Evolutionary conservation across 2,329 filamentous ascomycete genomes (phyloP).

Genomic region (Sporothrix protearum): DNA sequence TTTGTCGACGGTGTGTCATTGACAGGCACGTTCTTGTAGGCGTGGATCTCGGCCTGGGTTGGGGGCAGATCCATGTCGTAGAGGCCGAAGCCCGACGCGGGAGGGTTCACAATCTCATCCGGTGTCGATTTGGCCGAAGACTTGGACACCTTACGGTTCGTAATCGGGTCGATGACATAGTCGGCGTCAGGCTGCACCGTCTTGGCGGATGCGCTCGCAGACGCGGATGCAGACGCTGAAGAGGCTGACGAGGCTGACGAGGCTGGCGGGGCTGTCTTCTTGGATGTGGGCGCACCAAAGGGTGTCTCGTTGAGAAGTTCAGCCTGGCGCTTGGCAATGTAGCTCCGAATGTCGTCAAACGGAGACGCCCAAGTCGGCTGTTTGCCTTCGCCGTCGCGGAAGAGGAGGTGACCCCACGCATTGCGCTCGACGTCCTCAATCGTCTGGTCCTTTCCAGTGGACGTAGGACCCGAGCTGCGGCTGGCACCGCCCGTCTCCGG

Average conservation of each 20-base stretch:
- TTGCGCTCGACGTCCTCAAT: conserved; percentile 46
- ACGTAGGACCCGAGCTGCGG: conserved; percentile 28
- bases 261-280: not conserved
- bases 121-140: conserved; percentile 28
- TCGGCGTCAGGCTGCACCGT: conserved; percentile 30
- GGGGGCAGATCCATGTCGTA: conserved; percentile 22
- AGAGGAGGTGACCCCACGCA: conserved; percentile 45
- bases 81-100: conserved; percentile 22
- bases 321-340: conserved; percentile 31
- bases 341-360: conserved; percentile 37
- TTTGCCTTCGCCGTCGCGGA: conserved; percentile 31
- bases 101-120: conserved; percentile 29
- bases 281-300: not conserved
- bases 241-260: conserved; percentile 1
- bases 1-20: conserved; percentile 11
- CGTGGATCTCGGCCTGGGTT: conserved; percentile 35
- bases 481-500: conserved; percentile 25
- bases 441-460: conserved; percentile 39
- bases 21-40: conserved; percentile 32
- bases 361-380: conserved; percentile 36
- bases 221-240: not conserved
- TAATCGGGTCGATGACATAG: conserved; percentile 56
- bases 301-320: conserved; percentile 22
- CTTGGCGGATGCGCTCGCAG: conserved; percentile 1
- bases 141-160: conserved; percentile 50